phyloP scores from a whole-genome alignment of 202 grass and related monocot species.

The Eragrostis tef region DNA sequence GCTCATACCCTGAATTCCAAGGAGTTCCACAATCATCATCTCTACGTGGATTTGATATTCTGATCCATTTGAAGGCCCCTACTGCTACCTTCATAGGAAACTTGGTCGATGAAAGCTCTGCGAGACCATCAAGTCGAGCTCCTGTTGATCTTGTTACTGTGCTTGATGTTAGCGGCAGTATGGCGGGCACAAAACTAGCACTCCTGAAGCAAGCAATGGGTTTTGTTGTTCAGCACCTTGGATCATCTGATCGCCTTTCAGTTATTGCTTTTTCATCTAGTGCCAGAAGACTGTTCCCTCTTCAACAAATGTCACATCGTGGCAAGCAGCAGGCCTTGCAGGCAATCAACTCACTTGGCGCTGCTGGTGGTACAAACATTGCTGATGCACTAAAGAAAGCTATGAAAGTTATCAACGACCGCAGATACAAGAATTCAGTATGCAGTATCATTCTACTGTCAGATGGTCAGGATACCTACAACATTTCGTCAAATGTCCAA shows the following conservation, averaged over 20 bases:
- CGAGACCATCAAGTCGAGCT: slow-evolving; percentile 55
- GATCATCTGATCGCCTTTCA: slow-evolving; percentile 82
- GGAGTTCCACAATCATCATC: slow-evolving; percentile 56
- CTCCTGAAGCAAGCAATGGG: slow-evolving; percentile 86
- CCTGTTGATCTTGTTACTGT: slow-evolving; percentile 84
- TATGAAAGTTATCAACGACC: slow-evolving; percentile 77
- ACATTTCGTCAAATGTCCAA: slow-evolving; percentile 57
- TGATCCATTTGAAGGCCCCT: slow-evolving; percentile 77
- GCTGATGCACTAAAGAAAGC: slow-evolving; percentile 78
- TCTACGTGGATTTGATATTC: slow-evolving; percentile 63
- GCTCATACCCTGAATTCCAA: slow-evolving; percentile 67
- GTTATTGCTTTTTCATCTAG: slow-evolving; percentile 86
- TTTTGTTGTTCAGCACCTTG: slow-evolving; percentile 94
- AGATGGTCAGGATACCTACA: slow-evolving; percentile 90
- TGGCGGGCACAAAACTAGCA: slow-evolving; percentile 83
- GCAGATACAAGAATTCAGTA: slow-evolving; percentile 70
- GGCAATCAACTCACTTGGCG: slow-evolving; percentile 75
- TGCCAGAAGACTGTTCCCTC: slow-evolving; percentile 72
- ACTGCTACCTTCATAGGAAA: slow-evolving; percentile 43
- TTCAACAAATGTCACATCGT: slow-evolving; percentile 71
- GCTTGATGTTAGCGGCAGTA: slow-evolving; percentile 88
- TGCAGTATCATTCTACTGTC: slow-evolving; percentile 89
- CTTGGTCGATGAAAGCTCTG: slow-evolving; percentile 38
- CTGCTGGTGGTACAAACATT: slow-evolving; percentile 85
- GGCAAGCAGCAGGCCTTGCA: slow-evolving; percentile 67